Percentiles rank a stretch among this genome's conserved stretches.
Conservation (phyloP, 1,284 basidiomycete species). For the Microbotryum intermedium region DNA sequence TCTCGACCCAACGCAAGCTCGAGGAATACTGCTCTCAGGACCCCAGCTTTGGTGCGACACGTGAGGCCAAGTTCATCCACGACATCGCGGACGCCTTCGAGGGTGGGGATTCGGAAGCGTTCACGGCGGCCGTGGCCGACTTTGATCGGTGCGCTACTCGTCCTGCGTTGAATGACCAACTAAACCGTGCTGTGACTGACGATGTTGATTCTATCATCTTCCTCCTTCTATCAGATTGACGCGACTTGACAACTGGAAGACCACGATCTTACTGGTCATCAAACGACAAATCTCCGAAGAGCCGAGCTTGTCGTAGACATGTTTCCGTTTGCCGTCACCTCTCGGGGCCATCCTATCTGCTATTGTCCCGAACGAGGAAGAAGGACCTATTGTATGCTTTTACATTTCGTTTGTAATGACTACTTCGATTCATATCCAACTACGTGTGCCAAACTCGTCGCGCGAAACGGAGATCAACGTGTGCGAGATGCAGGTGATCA, state of each 20-base stretch:
- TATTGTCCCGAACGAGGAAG: no score
- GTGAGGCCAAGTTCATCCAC: slow-evolving; percentile 79
- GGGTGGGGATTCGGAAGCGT: slow-evolving; percentile 64
- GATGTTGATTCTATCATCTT: slow-evolving; percentile 45
- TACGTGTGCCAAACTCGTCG: no score
- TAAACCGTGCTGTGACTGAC: neutral
- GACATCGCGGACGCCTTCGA: slow-evolving; percentile 71
- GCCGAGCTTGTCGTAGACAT: slow-evolving; percentile 41
- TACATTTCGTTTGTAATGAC: no score
- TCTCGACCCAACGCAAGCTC: slow-evolving; percentile 72
- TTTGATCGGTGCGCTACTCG: slow-evolving; percentile 23
- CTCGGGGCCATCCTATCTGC: no score
- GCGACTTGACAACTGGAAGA: slow-evolving; percentile 93
- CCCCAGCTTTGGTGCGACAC: slow-evolving; percentile 69
- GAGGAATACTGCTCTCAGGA: slow-evolving; percentile 66
- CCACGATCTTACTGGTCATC: slow-evolving; percentile 72
- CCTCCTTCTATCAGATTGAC: slow-evolving; percentile 68
- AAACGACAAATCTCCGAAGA: slow-evolving; percentile 67
- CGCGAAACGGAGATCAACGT: no score
- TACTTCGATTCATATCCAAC: no score
- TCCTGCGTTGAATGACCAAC: neutral
- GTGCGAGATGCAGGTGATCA: no score
- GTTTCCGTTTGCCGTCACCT: neutral
- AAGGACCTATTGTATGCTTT: no score
- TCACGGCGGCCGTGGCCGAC: slow-evolving; percentile 48